A percentile compares a stretch with the other conserved stretches of the same genome.
Evolutionary conservation across 1,139 yeast species (phyloP).

Genomic region (Nakaseomyces glabratus): DNA sequence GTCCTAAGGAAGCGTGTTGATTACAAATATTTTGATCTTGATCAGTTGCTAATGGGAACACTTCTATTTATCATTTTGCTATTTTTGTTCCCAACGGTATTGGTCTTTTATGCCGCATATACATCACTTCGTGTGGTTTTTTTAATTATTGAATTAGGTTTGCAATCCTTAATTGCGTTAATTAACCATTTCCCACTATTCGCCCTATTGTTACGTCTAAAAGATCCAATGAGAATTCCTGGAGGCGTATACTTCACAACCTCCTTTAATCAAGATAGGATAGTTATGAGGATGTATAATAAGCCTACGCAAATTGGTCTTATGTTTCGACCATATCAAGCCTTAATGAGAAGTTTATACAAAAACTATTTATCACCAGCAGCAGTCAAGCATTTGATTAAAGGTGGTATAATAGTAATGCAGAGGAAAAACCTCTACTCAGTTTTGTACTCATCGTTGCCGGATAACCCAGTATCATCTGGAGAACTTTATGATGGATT

Average conservation of each 20-base stretch:
- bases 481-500: slow-evolving; percentile 19
- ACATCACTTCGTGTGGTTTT: slow-evolving; percentile 49
- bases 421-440: slow-evolving; percentile 41
- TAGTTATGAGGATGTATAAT: slow-evolving; percentile 31
- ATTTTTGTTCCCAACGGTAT: slow-evolving; percentile 75
- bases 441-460: slow-evolving; percentile 43
- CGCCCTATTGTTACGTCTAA: slow-evolving; percentile 65
- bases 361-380: slow-evolving; percentile 37
- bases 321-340: slow-evolving; percentile 42
- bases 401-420: slow-evolving; percentile 41
- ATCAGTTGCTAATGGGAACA: slow-evolving; percentile 82
- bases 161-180: slow-evolving; percentile 56
- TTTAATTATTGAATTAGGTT: slow-evolving; percentile 41
- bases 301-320: slow-evolving; percentile 38
- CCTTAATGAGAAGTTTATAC: slow-evolving; percentile 35
- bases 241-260: slow-evolving; percentile 52
- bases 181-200: slow-evolving; percentile 82
- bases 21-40: slow-evolving; percentile 71
- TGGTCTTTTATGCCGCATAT: slow-evolving; percentile 75
- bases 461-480: slow-evolving; percentile 33
- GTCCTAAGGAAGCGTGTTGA: slow-evolving; percentile 79
- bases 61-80: slow-evolving; percentile 71
- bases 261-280: slow-evolving; percentile 10
- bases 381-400: slow-evolving; percentile 34
- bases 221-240: slow-evolving; percentile 81